Conservation (phyloP, 805 yeast genomes). For the Candida nitratophila region DNA sequence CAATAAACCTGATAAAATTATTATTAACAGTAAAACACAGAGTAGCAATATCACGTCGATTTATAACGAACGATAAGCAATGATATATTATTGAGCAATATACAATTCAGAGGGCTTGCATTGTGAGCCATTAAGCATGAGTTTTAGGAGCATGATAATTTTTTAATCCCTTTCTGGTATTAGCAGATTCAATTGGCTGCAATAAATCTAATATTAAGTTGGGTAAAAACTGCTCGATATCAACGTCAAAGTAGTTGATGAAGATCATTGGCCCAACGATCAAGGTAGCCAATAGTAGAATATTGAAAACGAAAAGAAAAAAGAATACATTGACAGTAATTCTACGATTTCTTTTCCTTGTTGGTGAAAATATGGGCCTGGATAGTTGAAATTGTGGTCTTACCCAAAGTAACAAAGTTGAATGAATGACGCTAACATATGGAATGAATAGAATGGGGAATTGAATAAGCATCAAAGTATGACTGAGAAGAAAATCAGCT, state of each 20-base stretch:
- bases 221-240: constrained; percentile 36
- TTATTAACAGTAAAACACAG: not conserved
- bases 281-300: constrained; percentile 24
- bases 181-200: constrained; percentile 35
- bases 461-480: constrained; percentile 48
- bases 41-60: too few species aligned
- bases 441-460: constrained; percentile 59
- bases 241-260: constrained; percentile 28
- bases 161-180: constrained; percentile 30
- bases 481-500: constrained; percentile 55
- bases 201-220: constrained; percentile 25
- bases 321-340: constrained; percentile 22
- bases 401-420: constrained; percentile 62
- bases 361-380: constrained; percentile 35
- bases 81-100: too few species aligned
- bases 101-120: too few species aligned
- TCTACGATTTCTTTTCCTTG: constrained; percentile 33
- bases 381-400: constrained; percentile 38
- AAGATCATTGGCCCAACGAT: constrained; percentile 34
- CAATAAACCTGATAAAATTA: not conserved
- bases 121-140: not conserved
- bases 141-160: constrained; percentile 19
- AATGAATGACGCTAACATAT: constrained; percentile 58
- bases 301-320: constrained; percentile 27
- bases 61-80: too few species aligned